Base-by-base conservation (phyloP, 331 rosid species). In the Prunus yedoensis region DNA sequence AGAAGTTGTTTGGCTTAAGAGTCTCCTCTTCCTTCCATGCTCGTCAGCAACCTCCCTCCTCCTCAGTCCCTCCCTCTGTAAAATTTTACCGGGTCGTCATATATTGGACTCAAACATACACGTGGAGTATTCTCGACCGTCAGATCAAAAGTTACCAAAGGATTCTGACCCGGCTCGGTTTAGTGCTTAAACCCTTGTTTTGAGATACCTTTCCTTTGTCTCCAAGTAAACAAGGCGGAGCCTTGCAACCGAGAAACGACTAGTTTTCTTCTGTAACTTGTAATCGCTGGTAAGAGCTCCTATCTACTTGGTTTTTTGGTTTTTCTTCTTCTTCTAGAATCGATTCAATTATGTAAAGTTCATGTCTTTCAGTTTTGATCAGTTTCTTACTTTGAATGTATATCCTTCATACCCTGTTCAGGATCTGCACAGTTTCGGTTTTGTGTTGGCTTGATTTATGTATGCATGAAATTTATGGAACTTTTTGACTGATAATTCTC, bases 1-100 rank as follows among this genome's bases (percentile, higher is more conserved):
- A 35, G 41, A 35, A 38, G 43, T 38, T 86, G 5, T 30, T 86
- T 81, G 91, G 88, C 85, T 52, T 71, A 0, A 94, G 98, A 0
- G 91, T 94, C 23, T 91, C 91, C 91, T 88, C 97, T 0, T 86
- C 90, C 70, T 80, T 91, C n/a, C 43, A 38, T 38, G 43, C 43
- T 6, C 9, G 8, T 38, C 43, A 38, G 43, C 43, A 38, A 38
- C 43, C 43, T 38, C 43, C 38, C 38, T 32, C 6, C 38, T 32
- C 1, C 38, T 4, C 7, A 32, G 38, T 32, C 38, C 38, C 38
- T 32, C 38, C 43, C 43, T 38, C 43, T 38, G 2, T 38, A 38
- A 38, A 38, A 38, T 6, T 38, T 38, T 38, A 7, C 6, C 43
- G 43, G 43, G 9, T 6, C 43, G 9, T 38, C 43, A 38, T 38